Evolutionary conservation across 129 eudicot genomes (phyloP).

Genomic region (Ambrosia artemisiifolia): DNA sequence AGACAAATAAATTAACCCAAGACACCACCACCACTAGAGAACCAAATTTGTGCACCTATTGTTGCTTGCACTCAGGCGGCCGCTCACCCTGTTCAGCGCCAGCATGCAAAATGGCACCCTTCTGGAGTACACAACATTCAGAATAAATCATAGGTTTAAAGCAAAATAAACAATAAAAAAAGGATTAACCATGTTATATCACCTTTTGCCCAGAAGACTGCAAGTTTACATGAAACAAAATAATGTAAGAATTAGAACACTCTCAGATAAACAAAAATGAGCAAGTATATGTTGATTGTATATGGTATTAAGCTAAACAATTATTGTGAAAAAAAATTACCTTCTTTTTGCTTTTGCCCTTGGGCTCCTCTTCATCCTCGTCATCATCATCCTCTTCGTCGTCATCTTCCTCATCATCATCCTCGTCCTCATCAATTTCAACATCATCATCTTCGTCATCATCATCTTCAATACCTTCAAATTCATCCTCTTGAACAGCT

Average conservation of each 20-base stretch:
- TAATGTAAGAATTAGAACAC: conserved; percentile 11
- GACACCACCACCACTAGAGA: not conserved
- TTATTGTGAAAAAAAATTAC: conserved; percentile 9
- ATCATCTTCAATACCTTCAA: conserved; percentile 54
- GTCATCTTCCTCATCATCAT: conserved; percentile 46
- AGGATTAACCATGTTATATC: conserved; percentile 11
- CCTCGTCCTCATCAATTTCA: conserved; percentile 40
- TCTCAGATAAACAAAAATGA: not conserved
- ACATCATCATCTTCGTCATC: conserved; percentile 45
- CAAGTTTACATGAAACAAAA: conserved; percentile 13
- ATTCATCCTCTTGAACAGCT: conserved; percentile 69
- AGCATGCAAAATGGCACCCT: conserved; percentile 34
- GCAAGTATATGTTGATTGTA: not conserved
- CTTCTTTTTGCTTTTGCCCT: conserved; percentile 51
- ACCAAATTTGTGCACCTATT: conserved; percentile 28
- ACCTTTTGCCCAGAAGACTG: conserved; percentile 56
- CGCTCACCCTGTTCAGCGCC: conserved; percentile 56
- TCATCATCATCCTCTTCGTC: conserved; percentile 60
- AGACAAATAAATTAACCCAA: conserved; percentile 18
- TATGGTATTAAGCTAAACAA: not conserved
- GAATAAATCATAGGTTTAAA: not conserved
- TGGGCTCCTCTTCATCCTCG: conserved; percentile 22
- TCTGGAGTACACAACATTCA: conserved; percentile 33
- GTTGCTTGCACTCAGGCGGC: conserved; percentile 79
- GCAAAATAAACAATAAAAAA: not conserved